Base-by-base conservation (phyloP, 352 stramenopile genomes). In the Aphanomyces stellatus region DNA sequence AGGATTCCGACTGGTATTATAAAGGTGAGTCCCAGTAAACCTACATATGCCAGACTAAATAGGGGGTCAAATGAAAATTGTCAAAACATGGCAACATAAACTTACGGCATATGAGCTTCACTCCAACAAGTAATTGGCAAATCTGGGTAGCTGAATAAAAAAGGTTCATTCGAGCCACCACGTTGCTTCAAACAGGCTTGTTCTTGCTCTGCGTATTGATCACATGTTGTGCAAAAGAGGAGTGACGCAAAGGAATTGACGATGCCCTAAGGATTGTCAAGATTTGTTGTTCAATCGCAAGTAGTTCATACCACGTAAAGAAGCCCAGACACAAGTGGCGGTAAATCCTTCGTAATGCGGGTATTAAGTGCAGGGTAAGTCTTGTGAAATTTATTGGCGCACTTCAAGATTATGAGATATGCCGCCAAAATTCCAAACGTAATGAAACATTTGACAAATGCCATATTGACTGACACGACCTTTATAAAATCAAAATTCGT, bases 301-400 rank as follows among this genome's bases (percentile, higher is more conserved):
- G 8, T 51, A 8, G 10, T 3, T n/a, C 35, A 11, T 67, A 67
- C 60, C 76, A 88, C 85, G 70, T 85, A 88, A 15, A 85, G 63
- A 31, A 82, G 78, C 4, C 77, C 73, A 41, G 82, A 73, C 22
- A 86, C 51, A 7, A 88, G 28, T 2, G 69, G 69, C 25, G 79
- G 77, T 17, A 88, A 65, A 55, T 88, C 79, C 35, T 86, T 88
- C 6, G 79, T 88, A 17, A 85, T 51, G 24, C 83, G 46, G 0
- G 72, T 74, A 69, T 88, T 81, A 13, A 88, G 63, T 25, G 78
- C 49, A 4, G 71, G 71, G 37, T 74, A 85, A 31, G 69, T 83
- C 33, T 88, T 78, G 53, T 80, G 80, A 65, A 88, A 88, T 49
- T 83, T 83, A 75, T 88, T 88, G 17, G 77, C 75, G n/a, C 77